A percentile compares a stretch with the other conserved stretches of the same genome.
Conservation (phyloP, 257 asterid species). For the Forsythia viridissima region DNA sequence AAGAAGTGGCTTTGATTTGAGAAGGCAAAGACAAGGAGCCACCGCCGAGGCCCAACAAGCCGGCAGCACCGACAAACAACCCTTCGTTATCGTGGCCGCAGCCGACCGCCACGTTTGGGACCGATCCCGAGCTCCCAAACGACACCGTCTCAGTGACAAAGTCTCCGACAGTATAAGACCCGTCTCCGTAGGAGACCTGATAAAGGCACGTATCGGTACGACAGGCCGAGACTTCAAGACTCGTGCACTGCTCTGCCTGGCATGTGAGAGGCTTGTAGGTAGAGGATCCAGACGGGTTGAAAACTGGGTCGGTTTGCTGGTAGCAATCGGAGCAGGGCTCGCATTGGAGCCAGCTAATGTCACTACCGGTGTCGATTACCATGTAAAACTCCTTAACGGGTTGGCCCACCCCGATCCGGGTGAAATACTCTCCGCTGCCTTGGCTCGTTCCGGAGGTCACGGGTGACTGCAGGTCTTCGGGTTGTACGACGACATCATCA, state of each 20-base stretch:
- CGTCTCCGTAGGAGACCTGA: constrained; percentile 71
- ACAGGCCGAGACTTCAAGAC: constrained; percentile 50
- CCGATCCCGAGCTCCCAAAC: constrained; percentile 53
- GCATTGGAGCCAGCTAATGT: constrained; percentile 81
- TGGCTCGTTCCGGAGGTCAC: constrained; percentile 54
- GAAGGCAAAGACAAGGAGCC: constrained; percentile 63
- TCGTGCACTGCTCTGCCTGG: constrained; percentile 41
- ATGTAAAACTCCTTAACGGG: constrained; percentile 49
- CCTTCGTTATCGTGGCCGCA: constrained; percentile 84
- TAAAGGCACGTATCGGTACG: constrained; percentile 36
- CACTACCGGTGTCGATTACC: constrained; percentile 73
- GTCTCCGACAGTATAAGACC: constrained; percentile 61
- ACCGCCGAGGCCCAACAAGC: constrained; percentile 71
- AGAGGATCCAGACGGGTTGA: constrained; percentile 49
- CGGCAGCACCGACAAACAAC: constrained; percentile 62
- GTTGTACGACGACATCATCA: not conserved
- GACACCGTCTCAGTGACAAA: constrained; percentile 70
- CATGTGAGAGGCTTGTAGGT: constrained; percentile 51
- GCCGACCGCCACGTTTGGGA: constrained; percentile 55
- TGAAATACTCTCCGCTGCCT: constrained; percentile 83
- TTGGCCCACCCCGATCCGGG: constrained; percentile 67
- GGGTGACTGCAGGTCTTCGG: constrained; percentile 47
- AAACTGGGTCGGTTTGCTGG: constrained; percentile 64
- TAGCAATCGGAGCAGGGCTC: constrained; percentile 68
- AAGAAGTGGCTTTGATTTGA: constrained; percentile 64